Evolutionary conservation across 1,284 basidiomycete genomes (phyloP).

Genomic region (Earliella scabrosa): DNA sequence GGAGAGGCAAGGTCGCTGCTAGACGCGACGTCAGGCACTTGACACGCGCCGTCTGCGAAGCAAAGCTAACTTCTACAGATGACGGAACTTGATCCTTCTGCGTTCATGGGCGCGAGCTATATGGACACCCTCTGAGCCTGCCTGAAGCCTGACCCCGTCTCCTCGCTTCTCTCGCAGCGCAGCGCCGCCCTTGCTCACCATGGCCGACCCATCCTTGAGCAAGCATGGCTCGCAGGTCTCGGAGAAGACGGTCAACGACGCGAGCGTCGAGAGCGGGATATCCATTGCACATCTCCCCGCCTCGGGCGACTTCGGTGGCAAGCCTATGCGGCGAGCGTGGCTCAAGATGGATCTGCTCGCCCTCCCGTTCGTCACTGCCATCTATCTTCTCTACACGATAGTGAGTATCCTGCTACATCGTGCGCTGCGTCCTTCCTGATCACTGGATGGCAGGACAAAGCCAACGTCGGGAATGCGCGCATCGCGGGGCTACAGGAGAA

Average conservation of each 20-base stretch:
- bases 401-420: neutral
- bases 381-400: neutral
- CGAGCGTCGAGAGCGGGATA: neutral
- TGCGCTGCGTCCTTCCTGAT: no score
- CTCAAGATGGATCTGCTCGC: neutral
- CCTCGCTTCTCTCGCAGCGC: neutral
- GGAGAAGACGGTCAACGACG: neutral
- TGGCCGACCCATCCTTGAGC: neutral
- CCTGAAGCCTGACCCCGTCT: no score
- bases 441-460: conserved; percentile 1
- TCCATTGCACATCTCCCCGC: neutral
- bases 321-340: neutral
- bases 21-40: no score
- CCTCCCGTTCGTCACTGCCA: neutral
- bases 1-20: no score
- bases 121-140: no score
- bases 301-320: neutral
- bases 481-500: conserved; percentile 38
- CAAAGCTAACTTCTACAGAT: no score
- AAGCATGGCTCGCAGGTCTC: neutral
- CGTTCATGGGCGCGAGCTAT: no score
- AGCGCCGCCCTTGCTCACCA: no score
- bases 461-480: conserved; percentile 35
- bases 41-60: no score
- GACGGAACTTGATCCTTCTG: no score